Evolutionary conservation across 1,139 yeast genomes (phyloP), one percentile per base, ranked within the genome.

Genomic region (Geotrichum bryndzae): DNA sequence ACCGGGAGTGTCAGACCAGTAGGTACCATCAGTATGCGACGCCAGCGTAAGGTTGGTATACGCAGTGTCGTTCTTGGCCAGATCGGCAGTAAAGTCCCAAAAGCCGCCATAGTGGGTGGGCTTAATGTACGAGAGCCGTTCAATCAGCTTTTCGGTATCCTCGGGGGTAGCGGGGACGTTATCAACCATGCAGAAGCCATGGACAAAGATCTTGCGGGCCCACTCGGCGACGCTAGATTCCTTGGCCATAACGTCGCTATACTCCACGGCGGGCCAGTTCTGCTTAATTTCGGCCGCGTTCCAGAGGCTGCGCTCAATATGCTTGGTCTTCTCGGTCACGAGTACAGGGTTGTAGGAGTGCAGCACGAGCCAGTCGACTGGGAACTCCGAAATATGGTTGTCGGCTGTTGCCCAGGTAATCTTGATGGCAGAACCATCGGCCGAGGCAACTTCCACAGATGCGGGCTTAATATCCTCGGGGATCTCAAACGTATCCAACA

Each of bases 41-140:
- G 84, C 83, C 63, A 87, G 82, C 66, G 84, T 88, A 64, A 86
- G 77, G 69, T 85, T 85, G 29, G 91, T 86, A 71, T 87, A 87
- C 1, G 92, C 94, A 2, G 90, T 85, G 70, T 87, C 94, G 62
- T 84, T 83, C 74, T 84, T 86, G 54, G 86, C 80, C 69, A 87
- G 76, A 70, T 87, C 90, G 15, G 90, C 82, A 27, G 92, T 87
- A 71, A 87, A 87, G 68, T 86, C 91, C 91, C 92, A 87, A 73
- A 87, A 87, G 3, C 90, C 91, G 33, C 91, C 92, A 66, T 87
- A 87, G 72, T 87, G 92, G 1, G 94, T 87, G 27, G 86, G 87
- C 51, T 89, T 77, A 62, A 87, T 82, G 70, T 84, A 86, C 61
- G 86, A 81, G 65, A 87, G 79, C 67, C 83, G 76, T 66, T 85